phyloP scores from a whole-genome alignment of 495 filamentous ascomycete genomes.

The Talaromyces ruber region DNA sequence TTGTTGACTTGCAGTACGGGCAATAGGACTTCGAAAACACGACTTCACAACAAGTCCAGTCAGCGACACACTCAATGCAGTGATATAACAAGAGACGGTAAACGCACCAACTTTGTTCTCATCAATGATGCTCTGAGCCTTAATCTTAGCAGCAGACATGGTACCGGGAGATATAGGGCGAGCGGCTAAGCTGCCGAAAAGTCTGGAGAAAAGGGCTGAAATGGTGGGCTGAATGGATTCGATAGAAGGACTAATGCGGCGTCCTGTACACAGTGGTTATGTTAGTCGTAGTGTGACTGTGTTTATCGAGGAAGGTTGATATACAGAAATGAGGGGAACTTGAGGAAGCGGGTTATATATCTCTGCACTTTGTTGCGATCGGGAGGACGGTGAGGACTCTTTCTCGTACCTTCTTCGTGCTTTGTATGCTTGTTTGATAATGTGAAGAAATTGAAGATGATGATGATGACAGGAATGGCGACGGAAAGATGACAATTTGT shows the following conservation, averaged over 20 bases:
- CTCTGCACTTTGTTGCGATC: neutral
- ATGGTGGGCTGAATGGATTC: slow-evolving; percentile 45
- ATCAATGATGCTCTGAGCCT: slow-evolving; percentile 80
- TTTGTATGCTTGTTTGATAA: neutral
- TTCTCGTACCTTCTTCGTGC: slow-evolving; percentile 2
- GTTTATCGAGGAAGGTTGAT: neutral
- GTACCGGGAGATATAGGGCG: slow-evolving; percentile 38
- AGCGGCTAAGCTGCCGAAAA: slow-evolving; percentile 59
- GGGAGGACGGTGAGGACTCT: neutral
- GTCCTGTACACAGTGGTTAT: neutral
- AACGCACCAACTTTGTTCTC: slow-evolving; percentile 81
- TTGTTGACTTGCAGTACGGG: slow-evolving; percentile 84
- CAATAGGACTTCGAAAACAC: slow-evolving; percentile 97
- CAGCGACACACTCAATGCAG: neutral
- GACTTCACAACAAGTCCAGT: slow-evolving; percentile 34
- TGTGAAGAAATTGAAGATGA: neutral
- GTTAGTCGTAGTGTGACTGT: neutral
- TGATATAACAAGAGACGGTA: neutral
- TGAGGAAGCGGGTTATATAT: neutral
- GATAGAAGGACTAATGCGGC: neutral
- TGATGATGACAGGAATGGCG: slow-evolving; percentile 1
- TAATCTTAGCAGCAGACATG: slow-evolving; percentile 81
- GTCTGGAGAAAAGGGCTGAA: slow-evolving; percentile 64
- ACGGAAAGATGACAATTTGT: neutral
- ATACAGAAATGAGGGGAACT: neutral